Evolutionary conservation across 352 stramenopile species (phyloP).

Genomic region (Phytopythium delawarense): DNA sequence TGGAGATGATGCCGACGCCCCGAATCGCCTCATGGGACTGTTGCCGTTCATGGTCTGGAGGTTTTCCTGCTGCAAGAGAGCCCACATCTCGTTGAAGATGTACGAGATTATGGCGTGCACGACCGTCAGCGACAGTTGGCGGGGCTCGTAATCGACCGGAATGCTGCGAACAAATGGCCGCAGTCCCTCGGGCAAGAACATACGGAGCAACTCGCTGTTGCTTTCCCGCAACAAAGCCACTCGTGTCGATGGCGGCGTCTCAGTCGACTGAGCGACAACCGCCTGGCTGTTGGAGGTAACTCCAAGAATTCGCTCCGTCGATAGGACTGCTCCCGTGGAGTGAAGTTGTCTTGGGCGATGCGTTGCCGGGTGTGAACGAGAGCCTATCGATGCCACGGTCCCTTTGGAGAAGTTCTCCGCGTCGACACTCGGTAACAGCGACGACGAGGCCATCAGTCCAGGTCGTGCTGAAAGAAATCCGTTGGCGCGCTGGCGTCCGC

Average conservation of each 20-base stretch:
- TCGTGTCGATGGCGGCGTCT: not conserved
- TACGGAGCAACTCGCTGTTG: slow-evolving; percentile 26
- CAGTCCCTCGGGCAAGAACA: slow-evolving; percentile 29
- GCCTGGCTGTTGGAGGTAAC: not conserved
- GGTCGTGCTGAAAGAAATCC: not conserved
- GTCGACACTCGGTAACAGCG: not conserved
- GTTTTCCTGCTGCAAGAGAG: slow-evolving; percentile 24
- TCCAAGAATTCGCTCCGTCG: not conserved
- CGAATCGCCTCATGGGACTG: not conserved
- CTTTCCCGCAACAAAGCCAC: slow-evolving; percentile 10
- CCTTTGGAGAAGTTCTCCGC: not conserved
- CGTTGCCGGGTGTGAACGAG: not conserved
- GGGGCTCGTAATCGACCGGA: slow-evolving; percentile 29
- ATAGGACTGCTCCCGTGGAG: not conserved
- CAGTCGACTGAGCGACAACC: not conserved
- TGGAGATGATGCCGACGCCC: not conserved
- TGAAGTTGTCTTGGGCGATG: not conserved
- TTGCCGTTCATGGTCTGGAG: not conserved
- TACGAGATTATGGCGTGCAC: slow-evolving; percentile 44
- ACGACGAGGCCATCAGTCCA: not conserved
- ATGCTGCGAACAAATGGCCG: slow-evolving; percentile 22
- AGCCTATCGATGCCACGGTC: not conserved
- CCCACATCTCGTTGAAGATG: slow-evolving; percentile 41
- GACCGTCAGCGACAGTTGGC: slow-evolving; percentile 30
- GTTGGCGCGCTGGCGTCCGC: slow-evolving; percentile 2